A percentile compares a stretch with the other conserved stretches of the same genome.
phyloP scores from a whole-genome alignment of 306 rosid genomes.

The Urtica urens region DNA sequence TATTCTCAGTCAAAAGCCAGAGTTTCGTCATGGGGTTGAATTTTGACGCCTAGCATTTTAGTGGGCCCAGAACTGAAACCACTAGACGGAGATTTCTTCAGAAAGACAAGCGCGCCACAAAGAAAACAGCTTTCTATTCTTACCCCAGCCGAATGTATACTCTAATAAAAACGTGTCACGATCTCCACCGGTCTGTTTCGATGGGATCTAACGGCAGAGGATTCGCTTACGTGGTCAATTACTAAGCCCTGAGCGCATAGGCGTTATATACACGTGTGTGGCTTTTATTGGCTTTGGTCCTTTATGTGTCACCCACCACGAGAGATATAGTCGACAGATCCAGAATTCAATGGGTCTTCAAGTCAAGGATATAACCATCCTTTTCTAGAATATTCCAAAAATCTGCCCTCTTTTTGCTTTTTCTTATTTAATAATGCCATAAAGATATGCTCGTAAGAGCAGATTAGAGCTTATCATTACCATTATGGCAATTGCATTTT shows the following conservation, averaged over 20 bases:
- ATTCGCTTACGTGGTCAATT: conserved; percentile 20
- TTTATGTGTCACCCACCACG: not conserved
- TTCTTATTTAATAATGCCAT: not conserved
- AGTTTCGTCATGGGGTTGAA: not conserved
- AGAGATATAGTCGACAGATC: not conserved
- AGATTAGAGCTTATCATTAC: not conserved
- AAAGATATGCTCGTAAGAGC: not conserved
- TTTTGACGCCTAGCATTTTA: not conserved
- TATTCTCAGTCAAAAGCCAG: not conserved
- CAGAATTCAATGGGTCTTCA: not conserved
- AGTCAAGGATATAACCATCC: conserved; percentile 14
- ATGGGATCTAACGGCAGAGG: conserved; percentile 5
- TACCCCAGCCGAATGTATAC: too few relatives aligned
- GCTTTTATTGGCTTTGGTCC: not conserved
- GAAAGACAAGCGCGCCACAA: too few relatives aligned
- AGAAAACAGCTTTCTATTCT: too few relatives aligned
- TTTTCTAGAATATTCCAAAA: conserved; percentile 5
- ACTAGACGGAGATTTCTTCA: not conserved
- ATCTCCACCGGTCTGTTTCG: not conserved
- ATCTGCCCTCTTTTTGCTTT: not conserved
- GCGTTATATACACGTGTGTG: conserved; percentile 5
- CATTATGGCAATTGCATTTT: too few relatives aligned
- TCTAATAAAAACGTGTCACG: too few relatives aligned
- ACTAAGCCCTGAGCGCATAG: not conserved
- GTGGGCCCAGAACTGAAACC: conserved; percentile 12